Percentiles rank a stretch among this genome's conserved stretches.
Conservation (phyloP, 805 yeast species). For the Cyberlindnera xishuangbannaensis region DNA sequence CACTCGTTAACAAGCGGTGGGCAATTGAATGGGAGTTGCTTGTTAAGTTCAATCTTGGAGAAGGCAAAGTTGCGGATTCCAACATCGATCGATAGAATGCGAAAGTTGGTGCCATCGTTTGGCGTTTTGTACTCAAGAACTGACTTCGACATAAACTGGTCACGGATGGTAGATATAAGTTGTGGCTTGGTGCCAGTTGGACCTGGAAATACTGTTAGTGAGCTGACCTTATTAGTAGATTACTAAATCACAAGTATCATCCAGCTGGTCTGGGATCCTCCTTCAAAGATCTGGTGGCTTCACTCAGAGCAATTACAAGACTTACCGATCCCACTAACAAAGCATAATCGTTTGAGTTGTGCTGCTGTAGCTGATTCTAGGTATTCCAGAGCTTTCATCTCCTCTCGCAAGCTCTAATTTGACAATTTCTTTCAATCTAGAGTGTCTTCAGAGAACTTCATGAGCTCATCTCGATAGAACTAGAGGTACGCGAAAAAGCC, state of each 20-base stretch:
- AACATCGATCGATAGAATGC: slow-evolving; percentile 31
- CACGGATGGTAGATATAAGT: slow-evolving; percentile 5
- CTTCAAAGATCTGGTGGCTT: slow-evolving; percentile 6
- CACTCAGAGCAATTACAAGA: background rate
- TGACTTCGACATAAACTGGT: slow-evolving; percentile 5
- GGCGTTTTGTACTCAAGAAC: slow-evolving; percentile 14
- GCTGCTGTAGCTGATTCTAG: slow-evolving; percentile 10
- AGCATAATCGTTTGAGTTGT: slow-evolving; percentile 14
- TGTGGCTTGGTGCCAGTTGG: slow-evolving; percentile 18
- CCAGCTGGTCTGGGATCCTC: too few relatives aligned
- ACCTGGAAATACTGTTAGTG: too few relatives aligned
- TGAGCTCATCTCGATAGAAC: too few relatives aligned
- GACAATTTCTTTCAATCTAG: too few relatives aligned
- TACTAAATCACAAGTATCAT: too few relatives aligned
- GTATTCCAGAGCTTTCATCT: slow-evolving; percentile 7
- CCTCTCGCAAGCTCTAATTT: too few relatives aligned
- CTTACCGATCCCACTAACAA: slow-evolving; percentile 15
- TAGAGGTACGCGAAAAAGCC: too few relatives aligned
- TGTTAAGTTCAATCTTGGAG: slow-evolving; percentile 22
- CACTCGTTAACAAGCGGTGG: slow-evolving; percentile 28
- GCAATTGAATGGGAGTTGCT: slow-evolving; percentile 17
- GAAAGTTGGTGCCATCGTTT: slow-evolving; percentile 16
- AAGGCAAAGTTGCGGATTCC: slow-evolving; percentile 34
- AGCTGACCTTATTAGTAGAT: too few relatives aligned
- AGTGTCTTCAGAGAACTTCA: too few relatives aligned